Evolutionary conservation across 306 rosid genomes (phyloP), one percentile per base, ranked within the genome.

Genomic region (Ochetophila trinervis): DNA sequence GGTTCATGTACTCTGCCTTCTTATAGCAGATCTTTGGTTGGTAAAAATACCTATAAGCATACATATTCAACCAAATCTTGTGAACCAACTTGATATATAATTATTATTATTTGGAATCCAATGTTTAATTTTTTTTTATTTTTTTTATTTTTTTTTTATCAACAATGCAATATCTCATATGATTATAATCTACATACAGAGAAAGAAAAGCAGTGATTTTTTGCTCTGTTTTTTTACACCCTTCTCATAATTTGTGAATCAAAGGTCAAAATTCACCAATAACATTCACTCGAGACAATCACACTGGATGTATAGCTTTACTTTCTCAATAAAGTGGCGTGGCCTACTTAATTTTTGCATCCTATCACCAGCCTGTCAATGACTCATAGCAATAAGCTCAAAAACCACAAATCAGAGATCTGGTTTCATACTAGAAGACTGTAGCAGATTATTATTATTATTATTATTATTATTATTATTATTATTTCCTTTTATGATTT

Each of bases 311-410:
- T 12, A 40, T 8, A 8, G 45, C 45, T 12, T 40, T 49, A 34
- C 49, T 71, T 69, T 57, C 67, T 71, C 62, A 50, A 42, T 51
- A 15, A 49, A 47, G 92, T 84, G 76, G 90, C 85, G 88, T 66
- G 70, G 58, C 32, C 35, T 63, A 70, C 80, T 78, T 84, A 80
- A 81, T 70, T 9, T 62, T 76, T 66, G 77, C 50, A 57, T 57
- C 74, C 82, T 52, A 57, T 51, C 68, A 74, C 83, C 83, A 86
- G 88, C 90, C 90, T 84, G 93, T 81, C 81, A n/a, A n/a, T 40
- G 62, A 64, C 35, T 57, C 78, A 73, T 55, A 65, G 63, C 76
- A 77, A 67, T 64, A 73, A 12, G 15, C 40, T 14, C 21, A 42
- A 65, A 64, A 14, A 56, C 56, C 12, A 45, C 40, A 61, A 59